Base-by-base conservation (phyloP, 2,329 filamentous ascomycete species). In the Neurospora sp. region DNA sequence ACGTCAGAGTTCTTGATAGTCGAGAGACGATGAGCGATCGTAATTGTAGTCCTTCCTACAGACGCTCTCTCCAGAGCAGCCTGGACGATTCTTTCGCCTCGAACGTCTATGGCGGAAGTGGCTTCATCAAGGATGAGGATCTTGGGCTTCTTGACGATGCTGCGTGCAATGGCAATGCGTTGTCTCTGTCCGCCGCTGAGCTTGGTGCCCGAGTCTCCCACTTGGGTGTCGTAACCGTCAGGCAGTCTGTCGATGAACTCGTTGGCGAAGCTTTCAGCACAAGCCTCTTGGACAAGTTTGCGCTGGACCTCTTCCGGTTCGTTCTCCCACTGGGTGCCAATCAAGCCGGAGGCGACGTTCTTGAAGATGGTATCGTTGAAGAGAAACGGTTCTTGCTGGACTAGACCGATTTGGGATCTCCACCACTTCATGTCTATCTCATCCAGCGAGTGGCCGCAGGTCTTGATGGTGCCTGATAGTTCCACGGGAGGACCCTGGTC, bases 1-100 rank as follows among this genome's bases (percentile, higher is more conserved):
- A 89, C 87, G 76, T 96, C 90, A 3, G 93, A 92, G 73, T 91
- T 88, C 78, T 89, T 90, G 75, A 93, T 91, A 0, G 91, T 93
- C 0, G 90, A 91, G 2, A 93, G 82, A 3, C 91, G 84, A 78
- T 93, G 90, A 1, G 92, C 91, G 73, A 96, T 91, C 10, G 91
- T 91, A 10, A 96, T 83, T 73, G 92, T 92, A 7, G 92, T 89
- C 4, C 86, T 81, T 2, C 86, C 86, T 71, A 83, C 82, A 3
- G 84, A 86, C 0, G 87, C 88, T 66, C 83, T 83, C 80, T 93
- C 89, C 75, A 94, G 87, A 0, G 91, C 90, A 0, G 82, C 82
- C 78, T 94, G 87, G 9, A 89, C 86, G 28, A 88, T 81, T 74
- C 86, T 82, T 77, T 88, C 86, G 13, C 76, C 80, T 38, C 70